Percentiles rank a stretch among this genome's conserved stretches.
These are phyloP conservation scores for Magnusiomyces tetraspermus DNA, from an alignment of 1,139 yeast species.

Conservation along the genomic window DNA sequence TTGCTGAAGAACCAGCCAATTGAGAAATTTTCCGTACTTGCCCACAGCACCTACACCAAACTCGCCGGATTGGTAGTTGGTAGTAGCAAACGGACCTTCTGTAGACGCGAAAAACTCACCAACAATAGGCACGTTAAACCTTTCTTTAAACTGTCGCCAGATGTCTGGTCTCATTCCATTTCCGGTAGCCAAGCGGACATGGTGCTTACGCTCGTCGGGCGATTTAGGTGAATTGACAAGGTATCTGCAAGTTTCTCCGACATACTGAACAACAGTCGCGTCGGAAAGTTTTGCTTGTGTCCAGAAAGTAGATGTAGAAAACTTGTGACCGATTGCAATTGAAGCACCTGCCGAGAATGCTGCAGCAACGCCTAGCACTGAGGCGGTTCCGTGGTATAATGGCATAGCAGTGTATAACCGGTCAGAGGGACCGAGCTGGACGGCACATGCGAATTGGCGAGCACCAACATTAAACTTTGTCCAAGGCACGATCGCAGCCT, in stretches of 20 bases:
- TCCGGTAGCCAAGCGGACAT: conserved; percentile 70
- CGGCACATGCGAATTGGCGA: conserved; percentile 57
- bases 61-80: conserved; percentile 68
- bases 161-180: conserved; percentile 91
- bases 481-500: conserved; percentile 93
- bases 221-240: conserved; percentile 59
- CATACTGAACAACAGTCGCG: conserved; percentile 84
- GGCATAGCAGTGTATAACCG: conserved; percentile 91
- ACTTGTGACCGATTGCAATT: conserved; percentile 70
- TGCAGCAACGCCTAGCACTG: conserved; percentile 76
- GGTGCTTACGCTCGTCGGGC: conserved; percentile 58
- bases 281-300: conserved; percentile 64
- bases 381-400: conserved; percentile 88
- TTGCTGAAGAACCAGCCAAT: conserved; percentile 15
- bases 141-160: conserved; percentile 68
- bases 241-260: conserved; percentile 92
- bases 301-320: conserved; percentile 84
- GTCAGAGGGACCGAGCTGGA: conserved; percentile 47
- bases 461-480: conserved; percentile 66
- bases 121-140: conserved; percentile 65
- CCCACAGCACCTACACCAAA: conserved; percentile 87
- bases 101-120: conserved; percentile 95
- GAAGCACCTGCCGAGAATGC: conserved; percentile 56
- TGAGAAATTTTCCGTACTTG: conserved; percentile 47
- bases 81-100: conserved; percentile 87